A percentile compares a stretch with the other conserved stretches of the same genome.
Conservation (phyloP, 2,329 filamentous ascomycete species). For the Curvularia spicifera region DNA sequence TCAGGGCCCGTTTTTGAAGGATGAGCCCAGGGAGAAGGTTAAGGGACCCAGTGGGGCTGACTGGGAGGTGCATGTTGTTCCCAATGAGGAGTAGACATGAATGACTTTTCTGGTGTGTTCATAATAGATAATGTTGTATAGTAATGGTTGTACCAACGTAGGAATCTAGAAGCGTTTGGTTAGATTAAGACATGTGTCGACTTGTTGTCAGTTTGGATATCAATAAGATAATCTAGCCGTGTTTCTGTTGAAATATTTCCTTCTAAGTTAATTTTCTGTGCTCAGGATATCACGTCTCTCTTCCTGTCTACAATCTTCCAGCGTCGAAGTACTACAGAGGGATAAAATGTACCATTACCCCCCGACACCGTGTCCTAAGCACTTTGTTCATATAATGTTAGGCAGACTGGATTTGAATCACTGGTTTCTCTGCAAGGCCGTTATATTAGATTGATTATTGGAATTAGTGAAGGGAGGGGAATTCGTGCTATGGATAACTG, state of each 20-base stretch:
- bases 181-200: not conserved
- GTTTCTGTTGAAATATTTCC: not conserved
- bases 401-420: no score
- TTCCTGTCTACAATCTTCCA: not conserved
- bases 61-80: slow-evolving; percentile 16
- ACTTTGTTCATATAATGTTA: no score
- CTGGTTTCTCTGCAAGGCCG: no score
- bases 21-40: not conserved
- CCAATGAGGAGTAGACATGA: not conserved
- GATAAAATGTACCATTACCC: no score
- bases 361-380: no score
- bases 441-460: no score
- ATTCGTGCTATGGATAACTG: no score
- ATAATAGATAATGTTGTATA: not conserved
- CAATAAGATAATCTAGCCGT: not conserved
- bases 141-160: not conserved
- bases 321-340: no score
- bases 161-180: not conserved
- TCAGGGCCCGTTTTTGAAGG: slow-evolving; percentile 9
- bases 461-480: not conserved
- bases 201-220: not conserved
- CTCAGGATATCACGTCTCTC: not conserved
- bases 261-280: not conserved
- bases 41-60: slow-evolving; percentile 10
- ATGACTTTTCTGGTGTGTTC: not conserved